Percentiles rank a stretch among this genome's conserved stretches.
These are phyloP conservation scores for Xylaria longipes DNA, from an alignment of 495 filamentous ascomycete genomes.

Conservation along the genomic window DNA sequence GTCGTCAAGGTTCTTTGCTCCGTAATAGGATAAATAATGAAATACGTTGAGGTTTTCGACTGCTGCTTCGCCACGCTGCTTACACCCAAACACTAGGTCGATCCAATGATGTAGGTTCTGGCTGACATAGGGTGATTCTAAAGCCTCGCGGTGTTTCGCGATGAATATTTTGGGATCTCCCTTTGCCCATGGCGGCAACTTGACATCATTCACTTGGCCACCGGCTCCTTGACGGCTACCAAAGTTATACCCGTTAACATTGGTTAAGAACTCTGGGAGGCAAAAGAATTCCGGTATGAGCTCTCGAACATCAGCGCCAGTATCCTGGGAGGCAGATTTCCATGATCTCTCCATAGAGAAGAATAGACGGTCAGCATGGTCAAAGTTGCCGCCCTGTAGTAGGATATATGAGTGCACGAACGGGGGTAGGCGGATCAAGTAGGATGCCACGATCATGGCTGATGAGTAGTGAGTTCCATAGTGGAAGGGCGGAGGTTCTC, in stretches of 20 bases:
- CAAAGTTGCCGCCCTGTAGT: constrained; percentile 95
- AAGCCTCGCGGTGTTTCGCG: constrained; percentile 88
- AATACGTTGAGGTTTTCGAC: constrained; percentile 93
- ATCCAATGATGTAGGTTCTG: constrained; percentile 93
- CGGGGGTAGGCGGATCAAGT: constrained; percentile 91
- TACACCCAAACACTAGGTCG: constrained; percentile 92
- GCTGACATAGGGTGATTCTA: constrained; percentile 94
- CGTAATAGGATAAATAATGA: constrained; percentile 92
- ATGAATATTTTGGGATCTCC: constrained; percentile 96
- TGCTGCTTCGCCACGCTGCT: constrained; percentile 93
- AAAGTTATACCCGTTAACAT: constrained; percentile 93
- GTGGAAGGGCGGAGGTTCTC: constrained; percentile 82
- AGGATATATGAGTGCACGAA: constrained; percentile 97
- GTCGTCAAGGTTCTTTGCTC: constrained; percentile 88
- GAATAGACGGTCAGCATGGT: constrained; percentile 94
- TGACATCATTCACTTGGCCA: constrained; percentile 80
- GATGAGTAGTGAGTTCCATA: constrained; percentile 99
- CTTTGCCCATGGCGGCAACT: constrained; percentile 94
- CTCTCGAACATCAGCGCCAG: constrained; percentile 92
- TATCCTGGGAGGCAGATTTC: constrained; percentile 86
- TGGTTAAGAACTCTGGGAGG: constrained; percentile 89
- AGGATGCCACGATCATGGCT: constrained; percentile 97
- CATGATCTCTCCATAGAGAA: constrained; percentile 92
- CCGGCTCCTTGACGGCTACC: constrained; percentile 80
- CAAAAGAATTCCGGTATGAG: constrained; percentile 97